These are phyloP conservation scores for Yamagishiella unicocca DNA, from an alignment of 139 green algal genomes.

Conservation along the genomic window DNA sequence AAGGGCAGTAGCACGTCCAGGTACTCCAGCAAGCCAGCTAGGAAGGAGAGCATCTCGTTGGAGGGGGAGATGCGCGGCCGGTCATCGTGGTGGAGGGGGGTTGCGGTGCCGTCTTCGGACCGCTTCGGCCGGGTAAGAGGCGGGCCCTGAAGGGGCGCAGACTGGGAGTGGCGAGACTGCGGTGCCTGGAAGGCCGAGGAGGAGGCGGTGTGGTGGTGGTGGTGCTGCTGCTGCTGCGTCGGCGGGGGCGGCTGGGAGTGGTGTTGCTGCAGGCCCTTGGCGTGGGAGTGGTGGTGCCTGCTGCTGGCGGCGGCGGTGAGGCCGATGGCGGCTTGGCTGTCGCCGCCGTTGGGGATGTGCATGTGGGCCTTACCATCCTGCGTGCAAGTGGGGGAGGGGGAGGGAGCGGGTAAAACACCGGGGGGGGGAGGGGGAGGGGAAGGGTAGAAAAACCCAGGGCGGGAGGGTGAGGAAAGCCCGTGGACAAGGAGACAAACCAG, in stretches of 20 bases:
- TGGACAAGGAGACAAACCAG: too few species aligned
- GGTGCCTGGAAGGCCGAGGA: too few species aligned
- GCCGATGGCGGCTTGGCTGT: background rate
- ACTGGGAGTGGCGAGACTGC: too few species aligned
- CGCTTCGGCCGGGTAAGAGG: too few species aligned
- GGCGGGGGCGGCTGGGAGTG: background rate
- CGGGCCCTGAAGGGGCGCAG: too few species aligned
- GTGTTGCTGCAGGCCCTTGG: too few species aligned
- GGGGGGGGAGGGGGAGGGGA: background rate
- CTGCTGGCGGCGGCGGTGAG: background rate
- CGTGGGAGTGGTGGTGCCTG: too few species aligned
- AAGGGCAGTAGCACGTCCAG: slow-evolving; percentile 72
- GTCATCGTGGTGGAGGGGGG: background rate
- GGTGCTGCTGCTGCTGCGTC: background rate
- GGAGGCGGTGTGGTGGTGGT: background rate
- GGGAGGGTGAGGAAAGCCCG: too few species aligned
- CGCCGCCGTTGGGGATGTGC: background rate
- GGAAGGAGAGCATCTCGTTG: slow-evolving; percentile 53
- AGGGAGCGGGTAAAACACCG: background rate
- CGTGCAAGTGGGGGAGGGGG: background rate
- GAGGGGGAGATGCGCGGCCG: background rate
- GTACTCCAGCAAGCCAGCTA: slow-evolving; percentile 70
- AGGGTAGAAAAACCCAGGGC: too few species aligned
- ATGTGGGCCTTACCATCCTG: slow-evolving; percentile 20
- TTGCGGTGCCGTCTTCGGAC: too few species aligned